Base-by-base conservation (phyloP, 805 yeast genomes). In the Ogataea trehalophila region DNA sequence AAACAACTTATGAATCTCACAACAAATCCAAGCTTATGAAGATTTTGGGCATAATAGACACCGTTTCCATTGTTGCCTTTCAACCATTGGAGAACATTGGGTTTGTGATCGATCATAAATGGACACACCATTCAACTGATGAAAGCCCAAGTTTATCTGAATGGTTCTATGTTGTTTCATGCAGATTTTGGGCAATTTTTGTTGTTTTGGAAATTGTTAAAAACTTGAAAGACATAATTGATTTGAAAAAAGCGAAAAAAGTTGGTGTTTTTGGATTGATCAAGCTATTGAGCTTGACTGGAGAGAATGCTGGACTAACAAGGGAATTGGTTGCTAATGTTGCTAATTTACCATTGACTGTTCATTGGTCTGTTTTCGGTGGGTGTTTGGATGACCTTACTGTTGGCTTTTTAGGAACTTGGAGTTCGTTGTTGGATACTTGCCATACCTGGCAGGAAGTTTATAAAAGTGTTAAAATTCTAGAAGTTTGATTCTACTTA, bases 11-110 rank as follows among this genome's bases (percentile, higher is more conserved):
- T n/a, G 11, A 33, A 14, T 37, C 53, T 5, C 13, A 33, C 1
- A 43, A 48, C 8, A 48, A 52, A 18, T 48, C 58, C 5, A 40
- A 43, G 23, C 11, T 48, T 20, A 46, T 57, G 44, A 60, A 59
- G 46, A n/a, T 56, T n/a, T 11, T 65, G n/a, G 62, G 62, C 35
- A 41, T 53, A 13, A 34, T 60, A 5, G 62, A 58, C 42, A 52
- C 58, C 5, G 44, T 62, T 4, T 53, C 65, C 13, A 60, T 63
- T 26, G 58, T 61, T 15, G 48, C 56, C 0, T 63, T 57, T 46
- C 72, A 68, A 51, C 66, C 70, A 7, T 48, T 67, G 22, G 72
- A 68, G 50, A 68, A 67, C 33, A 48, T 63, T 29, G 71, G 66
- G 1, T 68, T 66, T 54, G 59, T 59, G 11, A 56, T 59, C 9